Conservation (phyloP, 2,329 filamentous ascomycete species). For the Aureobasidium pullulans region DNA sequence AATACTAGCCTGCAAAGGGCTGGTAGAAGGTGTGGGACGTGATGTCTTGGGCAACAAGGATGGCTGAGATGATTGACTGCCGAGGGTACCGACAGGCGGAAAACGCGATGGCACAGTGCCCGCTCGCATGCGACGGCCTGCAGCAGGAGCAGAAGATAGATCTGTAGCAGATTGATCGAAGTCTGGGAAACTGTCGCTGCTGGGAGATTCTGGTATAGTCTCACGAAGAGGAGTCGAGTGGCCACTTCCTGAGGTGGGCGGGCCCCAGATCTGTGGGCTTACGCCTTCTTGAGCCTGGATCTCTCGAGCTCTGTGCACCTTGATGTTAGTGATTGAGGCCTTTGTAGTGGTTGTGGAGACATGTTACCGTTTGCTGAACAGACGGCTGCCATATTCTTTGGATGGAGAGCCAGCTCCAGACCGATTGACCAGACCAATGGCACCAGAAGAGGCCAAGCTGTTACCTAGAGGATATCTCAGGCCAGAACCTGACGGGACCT, state of each 20-base stretch:
- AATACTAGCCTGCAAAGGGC: slow-evolving; percentile 59
- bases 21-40: slow-evolving; percentile 77
- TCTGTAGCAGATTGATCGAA: slow-evolving; percentile 66
- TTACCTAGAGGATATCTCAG: slow-evolving; percentile 67
- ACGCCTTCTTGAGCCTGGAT: slow-evolving; percentile 96
- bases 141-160: slow-evolving; percentile 51
- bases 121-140: slow-evolving; percentile 74
- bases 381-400: slow-evolving; percentile 74
- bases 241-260: slow-evolving; percentile 89
- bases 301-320: slow-evolving; percentile 66
- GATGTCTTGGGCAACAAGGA: slow-evolving; percentile 67
- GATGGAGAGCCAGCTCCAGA: slow-evolving; percentile 93
- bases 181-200: slow-evolving; percentile 85
- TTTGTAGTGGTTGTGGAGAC: slow-evolving; percentile 3
- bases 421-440: slow-evolving; percentile 51
- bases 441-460: slow-evolving; percentile 46
- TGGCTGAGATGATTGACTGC: slow-evolving; percentile 50
- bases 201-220: slow-evolving; percentile 94
- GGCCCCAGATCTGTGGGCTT: slow-evolving; percentile 70
- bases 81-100: slow-evolving; percentile 64
- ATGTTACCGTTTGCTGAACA: slow-evolving; percentile 87
- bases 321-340: neutral
- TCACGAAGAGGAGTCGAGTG: slow-evolving; percentile 94
- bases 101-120: slow-evolving; percentile 96
- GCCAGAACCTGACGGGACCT: slow-evolving; percentile 54